Evolutionary conservation across 2,329 filamentous ascomycete species (phyloP), one percentile per base, ranked within the genome.

Genomic region (Pseudocercospora ulei): DNA sequence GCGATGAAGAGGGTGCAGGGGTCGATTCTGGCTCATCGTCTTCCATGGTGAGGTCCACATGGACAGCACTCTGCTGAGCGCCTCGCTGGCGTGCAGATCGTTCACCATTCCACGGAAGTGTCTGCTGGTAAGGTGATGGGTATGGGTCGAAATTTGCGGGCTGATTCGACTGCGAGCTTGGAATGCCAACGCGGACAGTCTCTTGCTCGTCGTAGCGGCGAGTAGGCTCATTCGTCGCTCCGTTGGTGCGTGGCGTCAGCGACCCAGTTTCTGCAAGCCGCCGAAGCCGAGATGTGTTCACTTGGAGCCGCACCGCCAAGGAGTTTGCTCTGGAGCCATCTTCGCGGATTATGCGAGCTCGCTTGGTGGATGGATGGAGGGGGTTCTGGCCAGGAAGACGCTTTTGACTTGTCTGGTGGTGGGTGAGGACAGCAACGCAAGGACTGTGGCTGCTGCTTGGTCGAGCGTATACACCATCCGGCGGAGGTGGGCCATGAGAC

Each of bases 241-340:
- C n/a, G 5, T 26, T 6, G 5, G 8, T 11, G n/a, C 5, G 5
- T 11, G 24, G 5, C 24, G 17, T n/a, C 3, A 18, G n/a, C 5
- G 29, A n/a, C 2, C 29, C 29, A 6, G 13, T 22, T 4, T 18
- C 17, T 22, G 29, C 16, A 19, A 33, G 17, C n/a, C 17, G 29
- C 5, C 8, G 22, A 5, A 33, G 29, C 18, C n/a, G 16, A 6
- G 7, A 7, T 19, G 8, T 5, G 9, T 13, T 26, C 23, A 39
- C 24, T 28, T 27, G 23, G n/a, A 43, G 41, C 37, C 31, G 39
- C n/a, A 43, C 31, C 14, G 39, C 36, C 14, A 43, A 23, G 7
- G 41, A 43, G 26, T 39, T 31, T 22, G 25, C 40, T 33, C 28
- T 36, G 8, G 35, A 20, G 7, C 31, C 30, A 12, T 38, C 38